A percentile compares a stretch with the other conserved stretches of the same genome.
phyloP scores from a whole-genome alignment of 106 monocot species.

The Hemerocallis citrina region DNA sequence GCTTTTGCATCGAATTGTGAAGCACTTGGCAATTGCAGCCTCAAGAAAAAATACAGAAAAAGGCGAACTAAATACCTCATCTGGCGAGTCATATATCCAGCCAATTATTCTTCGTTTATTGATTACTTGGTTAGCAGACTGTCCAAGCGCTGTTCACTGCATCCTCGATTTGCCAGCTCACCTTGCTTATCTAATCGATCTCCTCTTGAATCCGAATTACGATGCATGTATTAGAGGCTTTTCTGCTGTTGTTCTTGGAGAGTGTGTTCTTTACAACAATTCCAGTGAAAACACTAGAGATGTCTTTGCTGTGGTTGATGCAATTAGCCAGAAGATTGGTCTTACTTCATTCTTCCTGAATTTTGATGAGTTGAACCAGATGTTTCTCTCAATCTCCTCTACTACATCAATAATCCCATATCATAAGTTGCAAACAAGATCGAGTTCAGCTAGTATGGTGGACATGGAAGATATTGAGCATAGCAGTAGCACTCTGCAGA shows the following conservation, averaged over 20 bases:
- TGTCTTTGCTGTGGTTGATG: conserved; percentile 78
- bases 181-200: conserved; percentile 68
- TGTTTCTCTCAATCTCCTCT: conserved; percentile 16
- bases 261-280: conserved; percentile 80
- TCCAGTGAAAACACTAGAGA: conserved; percentile 44
- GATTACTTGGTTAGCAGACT: conserved; percentile 72
- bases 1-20: conserved; percentile 75
- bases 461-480: conserved; percentile 43
- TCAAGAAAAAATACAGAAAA: conserved; percentile 32
- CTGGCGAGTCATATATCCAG: conserved; percentile 39
- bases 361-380: conserved; percentile 72
- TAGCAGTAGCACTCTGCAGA: conserved; percentile 27
- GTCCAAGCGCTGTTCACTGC: conserved; percentile 63
- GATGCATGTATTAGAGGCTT: conserved; percentile 51
- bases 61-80: conserved; percentile 15
- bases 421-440: conserved; percentile 47
- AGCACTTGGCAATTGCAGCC: conserved; percentile 54
- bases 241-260: conserved; percentile 66
- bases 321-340: conserved; percentile 86
- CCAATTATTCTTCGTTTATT: conserved; percentile 67
- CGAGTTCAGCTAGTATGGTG: conserved; percentile 49
- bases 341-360: conserved; percentile 65
- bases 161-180: conserved; percentile 64
- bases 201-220: conserved; percentile 34
- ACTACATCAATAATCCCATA: conserved; percentile 14